Base-by-base conservation (phyloP, 768 basidiomycete species). In the Nidularia pulvinata region DNA sequence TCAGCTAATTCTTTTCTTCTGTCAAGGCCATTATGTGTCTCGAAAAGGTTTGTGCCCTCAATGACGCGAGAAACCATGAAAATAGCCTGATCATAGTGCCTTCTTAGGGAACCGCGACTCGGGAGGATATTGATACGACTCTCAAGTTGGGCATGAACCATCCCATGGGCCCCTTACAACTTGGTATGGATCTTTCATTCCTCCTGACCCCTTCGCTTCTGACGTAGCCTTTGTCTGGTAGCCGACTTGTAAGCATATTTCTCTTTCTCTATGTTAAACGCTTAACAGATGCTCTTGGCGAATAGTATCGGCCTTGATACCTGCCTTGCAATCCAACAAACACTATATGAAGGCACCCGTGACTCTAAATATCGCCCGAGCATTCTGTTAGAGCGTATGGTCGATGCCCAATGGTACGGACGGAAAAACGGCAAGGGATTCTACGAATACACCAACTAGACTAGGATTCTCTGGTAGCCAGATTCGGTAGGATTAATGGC, bases 361-460 rank as follows among this genome's bases (percentile, higher is more conserved):
- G 96, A 98, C 70, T 91, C 90, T 7, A 98, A 98, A 69, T 98
- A 98, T 70, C 86, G 96, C 5, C 95, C 96, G 0, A 88, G 89
- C 55, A 79, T 95, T 25, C 78, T 98, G 14, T 81, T 98, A 7
- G 91, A 94, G 62, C 81, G 93, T 35, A 98, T 98, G 96, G 96
- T 98, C 4, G 93, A 96, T 65, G 96, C 96, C 16, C 87, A 89
- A 48, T 98, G 92, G 91, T 79, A 90, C 49, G 96, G 96, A 9
- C 88, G 80, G 77, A 96, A 96, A 78, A 92, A 83, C 54, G 94
- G 95, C 4, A 93, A 89, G 68, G 95, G 95, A 14, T 98, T 98
- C 69, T 98, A 97, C 63, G 93, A 95, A 57, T 97, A 97, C 62
- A 62, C 67, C 42, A 59, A 62, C 50, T 69, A 59, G 50, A 47